phyloP scores from a whole-genome alignment of 345 rosid genomes.

The Acer saccharum region DNA sequence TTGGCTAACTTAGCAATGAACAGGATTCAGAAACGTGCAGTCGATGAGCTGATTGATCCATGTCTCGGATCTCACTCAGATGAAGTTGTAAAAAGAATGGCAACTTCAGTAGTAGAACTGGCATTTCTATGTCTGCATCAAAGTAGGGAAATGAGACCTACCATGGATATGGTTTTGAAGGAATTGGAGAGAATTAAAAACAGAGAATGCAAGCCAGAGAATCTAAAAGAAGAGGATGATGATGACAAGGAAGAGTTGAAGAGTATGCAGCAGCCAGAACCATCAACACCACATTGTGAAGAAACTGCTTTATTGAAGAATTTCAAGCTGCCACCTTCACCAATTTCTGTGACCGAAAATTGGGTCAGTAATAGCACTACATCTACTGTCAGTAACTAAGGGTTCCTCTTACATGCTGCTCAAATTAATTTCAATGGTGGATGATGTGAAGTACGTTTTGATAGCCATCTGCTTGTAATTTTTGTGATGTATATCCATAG shows the following conservation, averaged over 20 bases:
- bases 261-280: constrained; percentile 19
- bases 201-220: constrained; percentile 23
- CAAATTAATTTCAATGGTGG: background rate
- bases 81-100: constrained; percentile 41
- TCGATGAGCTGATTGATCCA: constrained; percentile 54
- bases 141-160: constrained; percentile 49
- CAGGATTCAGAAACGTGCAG: constrained; percentile 44
- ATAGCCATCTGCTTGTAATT: too few species aligned
- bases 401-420: background rate
- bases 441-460: background rate
- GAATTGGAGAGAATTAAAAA: constrained; percentile 42
- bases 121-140: constrained; percentile 66
- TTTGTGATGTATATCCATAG: too few species aligned
- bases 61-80: constrained; percentile 44
- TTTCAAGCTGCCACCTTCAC: constrained; percentile 45
- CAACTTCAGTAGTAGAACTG: constrained; percentile 51
- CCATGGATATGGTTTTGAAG: constrained; percentile 50
- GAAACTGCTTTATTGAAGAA: constrained; percentile 39
- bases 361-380: constrained; percentile 55
- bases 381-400: constrained; percentile 34
- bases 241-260: constrained; percentile 13
- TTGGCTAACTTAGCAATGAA: constrained; percentile 56
- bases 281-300: constrained; percentile 40
- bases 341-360: constrained; percentile 51
- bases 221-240: constrained; percentile 1